phyloP scores from a whole-genome alignment of 129 eudicot genomes.

The Lonicera japonica region DNA sequence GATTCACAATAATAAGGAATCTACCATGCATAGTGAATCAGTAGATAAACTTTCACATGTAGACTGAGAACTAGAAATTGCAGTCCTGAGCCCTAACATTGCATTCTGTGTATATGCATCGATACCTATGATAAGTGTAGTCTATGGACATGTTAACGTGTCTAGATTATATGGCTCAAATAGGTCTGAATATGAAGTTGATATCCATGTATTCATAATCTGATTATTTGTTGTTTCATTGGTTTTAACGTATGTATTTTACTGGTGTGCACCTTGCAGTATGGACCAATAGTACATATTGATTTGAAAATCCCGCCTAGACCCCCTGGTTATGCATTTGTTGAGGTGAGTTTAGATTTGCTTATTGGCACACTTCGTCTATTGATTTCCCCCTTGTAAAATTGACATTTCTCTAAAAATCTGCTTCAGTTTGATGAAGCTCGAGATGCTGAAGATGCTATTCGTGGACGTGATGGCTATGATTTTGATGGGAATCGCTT shows the following conservation, averaged over 20 bases:
- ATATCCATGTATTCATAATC: background rate
- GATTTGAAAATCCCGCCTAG: conserved; percentile 95
- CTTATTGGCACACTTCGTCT: background rate
- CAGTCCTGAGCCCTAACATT: background rate
- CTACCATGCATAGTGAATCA: no score
- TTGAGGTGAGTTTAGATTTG: conserved; percentile 54
- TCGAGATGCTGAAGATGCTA: conserved; percentile 95
- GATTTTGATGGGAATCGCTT: conserved; percentile 87
- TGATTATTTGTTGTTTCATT: background rate
- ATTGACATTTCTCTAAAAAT: background rate
- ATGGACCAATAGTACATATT: conserved; percentile 80
- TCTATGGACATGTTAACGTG: background rate
- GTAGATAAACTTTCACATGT: no score
- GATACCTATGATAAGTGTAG: no score
- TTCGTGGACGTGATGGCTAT: conserved; percentile 93
- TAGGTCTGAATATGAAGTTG: background rate
- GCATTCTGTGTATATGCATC: background rate
- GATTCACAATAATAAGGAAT: no score
- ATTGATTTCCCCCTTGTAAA: background rate
- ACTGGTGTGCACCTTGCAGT: conserved; percentile 36
- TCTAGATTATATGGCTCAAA: background rate
- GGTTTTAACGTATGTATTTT: conserved; percentile 1
- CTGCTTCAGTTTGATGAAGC: conserved; percentile 71
- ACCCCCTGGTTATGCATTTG: conserved; percentile 96
- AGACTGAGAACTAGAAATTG: no score